Percentiles rank a stretch among this genome's conserved stretches.
phyloP scores from a whole-genome alignment of 23 red algal species.

The Gracilaria gracilis region DNA sequence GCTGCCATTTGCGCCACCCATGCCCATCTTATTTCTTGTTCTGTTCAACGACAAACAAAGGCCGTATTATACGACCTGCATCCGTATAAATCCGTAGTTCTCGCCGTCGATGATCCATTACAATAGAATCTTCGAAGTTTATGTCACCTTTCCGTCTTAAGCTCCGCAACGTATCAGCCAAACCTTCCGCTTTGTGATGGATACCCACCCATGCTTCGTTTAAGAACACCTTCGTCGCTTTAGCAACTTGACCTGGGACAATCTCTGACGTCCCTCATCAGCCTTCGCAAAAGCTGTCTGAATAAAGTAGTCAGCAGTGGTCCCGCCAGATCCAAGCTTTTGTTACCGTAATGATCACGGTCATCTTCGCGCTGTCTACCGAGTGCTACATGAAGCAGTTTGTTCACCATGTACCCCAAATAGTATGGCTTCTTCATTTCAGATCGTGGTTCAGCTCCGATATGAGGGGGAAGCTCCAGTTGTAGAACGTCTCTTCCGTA shows the following conservation, averaged over 20 bases:
- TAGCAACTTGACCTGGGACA: conserved; percentile 65
- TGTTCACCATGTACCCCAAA: conserved; percentile 97
- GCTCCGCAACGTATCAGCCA: conserved; percentile 74
- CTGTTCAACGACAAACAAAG: conserved; percentile 89
- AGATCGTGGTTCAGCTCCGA: conserved; percentile 77
- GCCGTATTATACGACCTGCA: conserved; percentile 92
- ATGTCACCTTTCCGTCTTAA: conserved; percentile 87
- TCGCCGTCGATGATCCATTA: conserved; percentile 85
- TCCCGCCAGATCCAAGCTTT: conserved; percentile 95
- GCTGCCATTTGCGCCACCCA: conserved; percentile 50
- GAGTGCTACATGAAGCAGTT: conserved; percentile 85
- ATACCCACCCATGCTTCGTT: conserved; percentile 98
- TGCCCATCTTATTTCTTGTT: conserved; percentile 13
- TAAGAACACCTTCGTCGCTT: conserved; percentile 91
- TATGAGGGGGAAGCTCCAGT: conserved; percentile 96
- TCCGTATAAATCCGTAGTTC: conserved; percentile 98
- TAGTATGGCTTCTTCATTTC: conserved; percentile 94
- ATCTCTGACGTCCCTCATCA: conserved; percentile 86
- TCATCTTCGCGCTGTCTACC: conserved; percentile 90
- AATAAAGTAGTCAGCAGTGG: conserved; percentile 90
- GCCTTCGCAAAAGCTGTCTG: conserved; percentile 86
- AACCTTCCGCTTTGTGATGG: conserved; percentile 76
- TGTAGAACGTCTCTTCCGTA: conserved; percentile 95
- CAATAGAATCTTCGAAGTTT: conserved; percentile 91
- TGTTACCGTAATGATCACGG: conserved; percentile 98